Evolutionary conservation across 352 stramenopile genomes (phyloP).

Genomic region (Phytophthora idaei): DNA sequence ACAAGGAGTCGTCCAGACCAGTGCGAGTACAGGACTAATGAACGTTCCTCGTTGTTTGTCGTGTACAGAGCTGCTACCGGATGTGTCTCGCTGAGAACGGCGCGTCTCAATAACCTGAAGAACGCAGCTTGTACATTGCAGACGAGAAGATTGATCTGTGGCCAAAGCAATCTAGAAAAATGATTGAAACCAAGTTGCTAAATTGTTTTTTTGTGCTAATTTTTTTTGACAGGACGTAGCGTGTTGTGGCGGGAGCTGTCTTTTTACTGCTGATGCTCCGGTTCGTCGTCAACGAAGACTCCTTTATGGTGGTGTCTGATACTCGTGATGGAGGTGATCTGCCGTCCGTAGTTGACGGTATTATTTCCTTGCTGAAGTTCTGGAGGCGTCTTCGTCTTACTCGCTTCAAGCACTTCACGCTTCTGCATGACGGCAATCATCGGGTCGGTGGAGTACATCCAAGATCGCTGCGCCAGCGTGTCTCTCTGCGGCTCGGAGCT

Average conservation of each 20-base stretch:
- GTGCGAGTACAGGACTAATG: not conserved
- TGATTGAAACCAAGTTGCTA: conserved; percentile 23
- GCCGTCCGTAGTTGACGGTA: conserved; percentile 37
- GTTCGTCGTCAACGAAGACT: conserved; percentile 69
- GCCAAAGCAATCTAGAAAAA: conserved; percentile 27
- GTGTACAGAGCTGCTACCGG: conserved; percentile 69
- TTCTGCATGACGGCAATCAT: conserved; percentile 63
- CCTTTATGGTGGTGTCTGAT: conserved; percentile 58
- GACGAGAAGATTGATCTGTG: not conserved
- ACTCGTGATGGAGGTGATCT: conserved; percentile 66
- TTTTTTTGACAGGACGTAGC: not conserved
- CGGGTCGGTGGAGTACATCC: conserved; percentile 77
- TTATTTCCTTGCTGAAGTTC: conserved; percentile 28
- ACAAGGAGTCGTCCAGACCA: too few relatives aligned
- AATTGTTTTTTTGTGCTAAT: conserved; percentile 5
- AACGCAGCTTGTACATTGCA: conserved; percentile 31
- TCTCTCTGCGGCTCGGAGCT: conserved; percentile 69
- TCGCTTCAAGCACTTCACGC: conserved; percentile 20
- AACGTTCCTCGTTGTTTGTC: not conserved
- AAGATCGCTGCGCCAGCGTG: conserved; percentile 73
- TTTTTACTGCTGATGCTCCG: conserved; percentile 13
- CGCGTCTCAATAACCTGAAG: conserved; percentile 19
- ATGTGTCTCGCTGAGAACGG: conserved; percentile 50
- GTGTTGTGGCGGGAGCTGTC: not conserved
- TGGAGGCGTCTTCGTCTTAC: conserved; percentile 2